A percentile compares a stretch with the other conserved stretches of the same genome.
Evolutionary conservation across 192 early-diverging fungal genomes (phyloP).

Genomic region (Cladochytrium replicatum): DNA sequence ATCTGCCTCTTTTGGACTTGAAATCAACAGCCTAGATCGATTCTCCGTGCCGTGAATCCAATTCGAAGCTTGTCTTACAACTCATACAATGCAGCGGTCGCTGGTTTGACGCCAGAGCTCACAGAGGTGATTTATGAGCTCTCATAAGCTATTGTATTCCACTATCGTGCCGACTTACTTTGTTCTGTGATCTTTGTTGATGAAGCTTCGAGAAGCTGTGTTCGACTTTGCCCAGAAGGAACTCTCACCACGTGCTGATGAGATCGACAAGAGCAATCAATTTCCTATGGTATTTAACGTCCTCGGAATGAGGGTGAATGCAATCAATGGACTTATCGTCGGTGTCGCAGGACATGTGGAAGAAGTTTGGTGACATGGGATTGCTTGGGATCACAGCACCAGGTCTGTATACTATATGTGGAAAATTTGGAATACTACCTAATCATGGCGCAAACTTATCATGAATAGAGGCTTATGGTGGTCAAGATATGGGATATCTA

Average conservation of each 20-base stretch:
- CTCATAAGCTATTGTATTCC: too few species aligned
- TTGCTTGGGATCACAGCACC: slow-evolving; percentile 84
- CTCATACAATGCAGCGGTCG: slow-evolving; percentile 65
- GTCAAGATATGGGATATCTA: slow-evolving; percentile 79
- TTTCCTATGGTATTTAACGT: slow-evolving; percentile 86
- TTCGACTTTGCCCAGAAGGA: slow-evolving; percentile 70
- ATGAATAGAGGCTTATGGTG: slow-evolving; percentile 78
- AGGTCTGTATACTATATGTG: too few species aligned
- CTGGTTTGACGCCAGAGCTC: slow-evolving; percentile 65
- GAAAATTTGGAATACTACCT: slow-evolving; percentile 1
- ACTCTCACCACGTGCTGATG: slow-evolving; percentile 63
- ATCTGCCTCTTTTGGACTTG: too few species aligned
- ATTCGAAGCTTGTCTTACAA: too few species aligned
- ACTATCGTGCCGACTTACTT: too few species aligned
- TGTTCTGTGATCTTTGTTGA: too few species aligned
- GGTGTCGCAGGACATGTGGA: slow-evolving; percentile 98
- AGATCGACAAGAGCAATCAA: slow-evolving; percentile 75
- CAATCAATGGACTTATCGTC: too few species aligned
- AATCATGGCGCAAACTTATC: too few species aligned
- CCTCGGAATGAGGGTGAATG: too few species aligned
- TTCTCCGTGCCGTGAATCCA: too few species aligned
- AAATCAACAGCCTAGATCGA: too few species aligned
- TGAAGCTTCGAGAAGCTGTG: slow-evolving; percentile 69
- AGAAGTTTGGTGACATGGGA: slow-evolving; percentile 93
- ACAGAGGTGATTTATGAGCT: slow-evolving; percentile 50